A percentile compares a stretch with the other conserved stretches of the same genome.
phyloP scores from a whole-genome alignment of 1,139 yeast genomes.

The Tardiomyces blankii region DNA sequence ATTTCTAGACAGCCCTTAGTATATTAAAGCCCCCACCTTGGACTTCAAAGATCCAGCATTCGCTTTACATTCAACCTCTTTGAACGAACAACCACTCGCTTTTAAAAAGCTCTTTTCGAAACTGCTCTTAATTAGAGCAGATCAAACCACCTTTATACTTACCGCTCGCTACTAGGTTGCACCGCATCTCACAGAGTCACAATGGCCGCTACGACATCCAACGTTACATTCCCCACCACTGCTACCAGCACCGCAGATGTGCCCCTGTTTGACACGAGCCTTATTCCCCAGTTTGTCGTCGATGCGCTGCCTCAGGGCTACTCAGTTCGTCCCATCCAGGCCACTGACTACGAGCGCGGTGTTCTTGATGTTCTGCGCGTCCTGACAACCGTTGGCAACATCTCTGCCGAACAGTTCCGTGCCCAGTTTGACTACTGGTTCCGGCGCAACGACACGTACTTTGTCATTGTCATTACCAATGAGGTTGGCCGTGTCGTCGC shows the following conservation, averaged over 20 bases:
- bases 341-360: conserved; percentile 37
- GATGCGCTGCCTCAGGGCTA: conserved; percentile 40
- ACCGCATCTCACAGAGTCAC: neutral
- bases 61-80: too few relatives aligned
- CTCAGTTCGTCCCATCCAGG: conserved; percentile 36
- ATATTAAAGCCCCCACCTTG: neutral
- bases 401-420: conserved; percentile 32
- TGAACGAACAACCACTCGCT: too few relatives aligned
- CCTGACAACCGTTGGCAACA: conserved; percentile 50
- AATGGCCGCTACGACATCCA: neutral
- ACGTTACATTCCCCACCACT: neutral
- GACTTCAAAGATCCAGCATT: too few relatives aligned
- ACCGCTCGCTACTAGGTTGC: neutral
- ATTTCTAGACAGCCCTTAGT: neutral
- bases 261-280: conserved; percentile 15
- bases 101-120: too few relatives aligned
- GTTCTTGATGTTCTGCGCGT: conserved; percentile 41
- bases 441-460: conserved; percentile 34
- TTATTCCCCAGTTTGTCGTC: conserved; percentile 19
- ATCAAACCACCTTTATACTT: too few relatives aligned
- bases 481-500: conserved; percentile 27
- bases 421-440: conserved; percentile 40
- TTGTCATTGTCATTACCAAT: conserved; percentile 40
- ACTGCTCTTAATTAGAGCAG: too few relatives aligned
- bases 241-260: neutral